Base-by-base conservation (phyloP, 106 monocot species). In the Posidonia australis region DNA sequence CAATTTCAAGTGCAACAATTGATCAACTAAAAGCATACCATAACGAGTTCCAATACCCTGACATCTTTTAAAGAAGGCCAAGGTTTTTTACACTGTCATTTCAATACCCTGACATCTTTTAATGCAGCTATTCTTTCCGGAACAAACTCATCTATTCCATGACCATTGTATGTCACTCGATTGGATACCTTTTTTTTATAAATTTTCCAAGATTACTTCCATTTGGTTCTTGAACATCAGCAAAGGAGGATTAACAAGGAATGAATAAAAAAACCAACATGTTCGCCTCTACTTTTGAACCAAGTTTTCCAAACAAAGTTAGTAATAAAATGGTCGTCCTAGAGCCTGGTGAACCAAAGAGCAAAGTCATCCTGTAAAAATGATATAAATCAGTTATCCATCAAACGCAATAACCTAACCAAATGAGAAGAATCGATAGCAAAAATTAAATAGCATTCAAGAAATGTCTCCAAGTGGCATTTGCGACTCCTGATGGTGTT, bases 251-350 rank as follows among this genome's bases (percentile, higher is more conserved):
- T 19, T 18, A 49, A 19, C 19, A 49, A 66, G n/a, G n/a, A n/a
- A 66, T 49, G 24, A 26, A 49, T 24, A 28, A 12, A 49, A 14
- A 49, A 27, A 27, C 17, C 27, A 47, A n/a, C 25, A 17, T 29
- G 5, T 44, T 59, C 0, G 83, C 90, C 86, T 80, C 76, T 0
- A 90, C 70, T 16, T 60, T 44, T 45, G 67, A 62, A 58, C 51
- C 74, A 11, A 81, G 71, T 61, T 83, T 83, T 70, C 83, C 83
- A 1, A 83, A 78, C 23, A 91, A 66, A 55, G 89, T 82, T 26
- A 85, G 54, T 56, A 90, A 54, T 22, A 90, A 65, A 10, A 80
- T 77, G 1, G 89, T 90, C 73, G 85, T 90, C 17, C 89, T 85
- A 9, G 89, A 82, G 5, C 78, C 82, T 0, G 89, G 89, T 18